Conservation (phyloP, 2,329 filamentous ascomycete species). For the Xylariales sp. region DNA sequence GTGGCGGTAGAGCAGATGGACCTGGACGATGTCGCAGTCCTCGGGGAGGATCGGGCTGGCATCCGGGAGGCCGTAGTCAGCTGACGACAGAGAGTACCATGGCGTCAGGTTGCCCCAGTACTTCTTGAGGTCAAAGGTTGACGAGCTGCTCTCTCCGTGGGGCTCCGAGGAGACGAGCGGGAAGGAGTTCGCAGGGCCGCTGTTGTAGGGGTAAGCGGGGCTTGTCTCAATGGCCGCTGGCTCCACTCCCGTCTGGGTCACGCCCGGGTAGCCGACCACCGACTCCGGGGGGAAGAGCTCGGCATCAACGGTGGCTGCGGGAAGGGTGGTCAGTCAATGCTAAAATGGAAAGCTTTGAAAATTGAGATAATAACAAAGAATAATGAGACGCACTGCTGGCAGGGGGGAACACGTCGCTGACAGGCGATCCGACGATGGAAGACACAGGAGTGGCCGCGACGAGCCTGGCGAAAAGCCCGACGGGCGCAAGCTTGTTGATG, state of each 20-base stretch:
- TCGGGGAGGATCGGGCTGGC: conserved; percentile 23
- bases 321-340: background rate
- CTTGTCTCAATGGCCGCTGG: conserved; percentile 23
- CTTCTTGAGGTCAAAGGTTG: conserved; percentile 23
- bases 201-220: conserved; percentile 20
- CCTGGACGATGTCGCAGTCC: conserved; percentile 23
- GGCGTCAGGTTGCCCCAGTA: conserved; percentile 28
- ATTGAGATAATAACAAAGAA: background rate
- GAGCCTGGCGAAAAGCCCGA: no score
- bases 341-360: no score
- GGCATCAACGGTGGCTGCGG: conserved; percentile 20
- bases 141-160: conserved; percentile 15
- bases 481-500: no score
- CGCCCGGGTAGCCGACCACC: conserved; percentile 21
- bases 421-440: conserved; percentile 11
- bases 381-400: conserved; percentile 12
- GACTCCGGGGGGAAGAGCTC: conserved; percentile 24
- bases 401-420: conserved; percentile 15
- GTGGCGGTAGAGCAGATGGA: conserved; percentile 28
- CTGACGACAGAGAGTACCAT: conserved; percentile 26
- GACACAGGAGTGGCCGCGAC: conserved; percentile 5
- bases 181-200: conserved; percentile 21
- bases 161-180: conserved; percentile 22
- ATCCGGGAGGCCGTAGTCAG: conserved; percentile 24
- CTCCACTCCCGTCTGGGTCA: conserved; percentile 22